Evolutionary conservation across 371 early-diverging fungal species (phyloP).

Genomic region (Chytridium lagenaria): DNA sequence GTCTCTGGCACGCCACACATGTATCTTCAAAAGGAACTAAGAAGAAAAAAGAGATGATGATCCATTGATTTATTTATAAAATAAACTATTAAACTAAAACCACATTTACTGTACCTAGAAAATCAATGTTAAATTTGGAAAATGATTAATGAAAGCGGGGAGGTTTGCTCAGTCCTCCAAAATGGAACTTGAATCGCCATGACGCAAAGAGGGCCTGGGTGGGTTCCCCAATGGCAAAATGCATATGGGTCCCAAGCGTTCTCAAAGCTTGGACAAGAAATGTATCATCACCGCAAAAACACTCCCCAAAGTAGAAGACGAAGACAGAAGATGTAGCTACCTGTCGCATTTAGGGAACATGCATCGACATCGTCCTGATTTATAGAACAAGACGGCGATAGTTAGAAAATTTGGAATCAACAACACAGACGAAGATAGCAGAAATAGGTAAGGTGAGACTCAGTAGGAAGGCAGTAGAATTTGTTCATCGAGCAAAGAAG

Average conservation of each 20-base stretch:
- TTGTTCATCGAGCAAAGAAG: background rate
- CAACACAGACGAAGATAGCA: background rate
- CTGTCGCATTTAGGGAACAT: background rate
- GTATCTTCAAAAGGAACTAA: constrained; percentile 40
- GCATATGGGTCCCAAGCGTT: background rate
- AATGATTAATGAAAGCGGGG: too few species aligned
- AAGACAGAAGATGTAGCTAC: too few species aligned
- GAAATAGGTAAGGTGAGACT: background rate
- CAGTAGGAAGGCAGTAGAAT: background rate
- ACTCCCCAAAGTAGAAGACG: too few species aligned
- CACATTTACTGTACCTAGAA: too few species aligned
- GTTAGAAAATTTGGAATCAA: too few species aligned
- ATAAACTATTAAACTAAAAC: too few species aligned
- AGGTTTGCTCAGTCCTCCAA: too few species aligned
- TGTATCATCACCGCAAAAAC: background rate
- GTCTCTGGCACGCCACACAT: constrained; percentile 69
- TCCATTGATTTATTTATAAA: background rate
- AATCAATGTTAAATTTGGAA: too few species aligned
- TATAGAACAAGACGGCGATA: too few species aligned
- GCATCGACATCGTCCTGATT: too few species aligned
- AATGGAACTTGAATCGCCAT: too few species aligned
- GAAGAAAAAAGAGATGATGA: background rate
- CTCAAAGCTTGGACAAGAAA: background rate
- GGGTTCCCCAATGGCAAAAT: constrained; percentile 2
- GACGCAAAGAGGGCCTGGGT: background rate